Evolutionary conservation across 2,329 filamentous ascomycete species (phyloP), one percentile per base, ranked within the genome.

Genomic region (Nothomitra cinnamomea): DNA sequence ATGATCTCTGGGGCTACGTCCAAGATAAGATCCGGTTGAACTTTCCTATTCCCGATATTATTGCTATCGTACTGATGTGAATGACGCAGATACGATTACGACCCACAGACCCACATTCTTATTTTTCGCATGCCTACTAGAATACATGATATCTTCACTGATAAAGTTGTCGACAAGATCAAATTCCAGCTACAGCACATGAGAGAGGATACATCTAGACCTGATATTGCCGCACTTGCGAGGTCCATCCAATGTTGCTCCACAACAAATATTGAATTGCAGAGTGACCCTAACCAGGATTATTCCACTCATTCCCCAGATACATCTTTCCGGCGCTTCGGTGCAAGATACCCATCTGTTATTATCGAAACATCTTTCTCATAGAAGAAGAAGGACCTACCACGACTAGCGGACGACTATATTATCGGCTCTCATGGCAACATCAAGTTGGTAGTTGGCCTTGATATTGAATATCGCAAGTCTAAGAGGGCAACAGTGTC

Each of bases 401-500:
- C 12, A 40, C 22, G 8, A 24, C 28, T 54, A 28, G 53, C 53
- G 24, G 17, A 54, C 13, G 53, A 54, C 19, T 54, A 52, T 38
- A 52, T 54, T 7, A 13, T 51, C 15, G 28, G 43, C 6, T 51
- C 45, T 2, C 8, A 21, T 41, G 53, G 53, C 2, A 54, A 41
- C n/a, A 35, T 54, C 12, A 35, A 15, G 8, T 19, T 52, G 42
- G 53, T 54, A 2, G 21, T 54, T 1, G 53, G 53, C n/a, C 19
- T 54, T 15, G 35, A 54, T 38, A 53, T 54, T 41, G 35, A 54
- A 25, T 54, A 54, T 28, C 13, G 19, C 7, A 19, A 35, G 12
- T 52, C 47, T 25, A 52, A 28, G 48, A 54, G 21, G 48, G 47
- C 53, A 13, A 36, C 47, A 19, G 41, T 47, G 25, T 53, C 51